phyloP scores from a whole-genome alignment of 2,329 filamentous ascomycete species.

The Metarhizium humberi region DNA sequence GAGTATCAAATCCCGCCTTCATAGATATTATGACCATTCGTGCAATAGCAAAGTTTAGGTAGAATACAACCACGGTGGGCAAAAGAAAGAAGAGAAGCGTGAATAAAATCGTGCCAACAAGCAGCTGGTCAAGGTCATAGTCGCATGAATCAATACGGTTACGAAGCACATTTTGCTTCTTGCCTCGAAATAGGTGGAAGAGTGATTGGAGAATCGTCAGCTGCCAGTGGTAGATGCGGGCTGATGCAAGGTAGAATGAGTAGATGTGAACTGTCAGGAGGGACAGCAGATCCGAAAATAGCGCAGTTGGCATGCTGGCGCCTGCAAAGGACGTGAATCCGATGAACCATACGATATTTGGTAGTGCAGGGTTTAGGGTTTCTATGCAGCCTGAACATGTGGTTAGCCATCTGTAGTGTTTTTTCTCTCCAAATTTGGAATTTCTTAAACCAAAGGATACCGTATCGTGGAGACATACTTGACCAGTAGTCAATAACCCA shows the following conservation, averaged over 20 bases:
- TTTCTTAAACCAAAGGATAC: constrained; percentile 8
- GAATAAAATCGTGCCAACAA: constrained; percentile 93
- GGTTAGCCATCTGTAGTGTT: constrained; percentile 7
- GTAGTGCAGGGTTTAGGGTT: constrained; percentile 69
- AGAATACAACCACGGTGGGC: constrained; percentile 93
- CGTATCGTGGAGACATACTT: constrained; percentile 37
- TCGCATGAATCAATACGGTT: constrained; percentile 98
- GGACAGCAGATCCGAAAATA: constrained; percentile 90
- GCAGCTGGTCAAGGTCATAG: constrained; percentile 93
- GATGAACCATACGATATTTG: constrained; percentile 81
- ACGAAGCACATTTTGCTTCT: constrained; percentile 93
- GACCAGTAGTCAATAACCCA: constrained; percentile 99
- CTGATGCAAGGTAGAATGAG: constrained; percentile 94
- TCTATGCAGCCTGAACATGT: constrained; percentile 58
- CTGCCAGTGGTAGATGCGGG: constrained; percentile 97
- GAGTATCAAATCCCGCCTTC: constrained; percentile 84
- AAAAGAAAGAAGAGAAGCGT: constrained; percentile 91
- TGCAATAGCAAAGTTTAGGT: constrained; percentile 88
- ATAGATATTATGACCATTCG: constrained; percentile 91
- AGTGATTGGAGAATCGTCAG: constrained; percentile 91
- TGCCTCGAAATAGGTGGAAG: constrained; percentile 97
- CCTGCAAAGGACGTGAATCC: constrained; percentile 93
- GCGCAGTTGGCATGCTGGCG: constrained; percentile 90
- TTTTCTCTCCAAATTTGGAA: no score
- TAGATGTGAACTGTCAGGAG: constrained; percentile 93